These are phyloP conservation scores for Leucocoprinus birnbaumii DNA, from an alignment of 768 basidiomycete genomes.

Conservation along the genomic window DNA sequence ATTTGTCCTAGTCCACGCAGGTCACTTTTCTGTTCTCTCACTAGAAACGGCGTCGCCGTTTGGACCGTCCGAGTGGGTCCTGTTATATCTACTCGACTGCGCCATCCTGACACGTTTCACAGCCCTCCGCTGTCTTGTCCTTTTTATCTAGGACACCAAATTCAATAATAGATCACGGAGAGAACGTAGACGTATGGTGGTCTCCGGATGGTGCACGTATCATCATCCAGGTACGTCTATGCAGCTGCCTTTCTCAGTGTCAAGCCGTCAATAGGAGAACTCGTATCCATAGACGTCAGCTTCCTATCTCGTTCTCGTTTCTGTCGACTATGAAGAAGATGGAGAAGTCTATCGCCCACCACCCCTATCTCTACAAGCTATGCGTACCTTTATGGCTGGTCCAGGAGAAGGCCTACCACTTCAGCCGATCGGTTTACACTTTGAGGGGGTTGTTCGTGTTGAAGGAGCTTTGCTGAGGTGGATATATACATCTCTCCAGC, in stretches of 20 bases:
- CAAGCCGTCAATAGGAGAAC: background rate
- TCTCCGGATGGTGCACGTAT: constrained; percentile 78
- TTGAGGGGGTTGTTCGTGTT: constrained; percentile 80
- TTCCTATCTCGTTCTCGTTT: constrained; percentile 76
- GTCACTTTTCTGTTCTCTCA: constrained; percentile 75
- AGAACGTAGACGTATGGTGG: constrained; percentile 75
- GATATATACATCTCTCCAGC: constrained; percentile 5
- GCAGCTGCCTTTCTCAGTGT: constrained; percentile 1
- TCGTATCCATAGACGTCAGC: constrained; percentile 60
- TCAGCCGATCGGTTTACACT: constrained; percentile 62
- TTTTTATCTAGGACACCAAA: constrained; percentile 72
- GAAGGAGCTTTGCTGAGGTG: constrained; percentile 76
- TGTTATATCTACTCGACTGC: constrained; percentile 3
- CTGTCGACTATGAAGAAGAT: constrained; percentile 55
- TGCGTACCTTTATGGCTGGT: constrained; percentile 71
- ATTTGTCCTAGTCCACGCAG: constrained; percentile 67
- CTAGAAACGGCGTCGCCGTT: constrained; percentile 66
- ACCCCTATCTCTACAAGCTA: constrained; percentile 49
- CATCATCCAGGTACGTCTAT: constrained; percentile 65
- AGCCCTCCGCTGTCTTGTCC: constrained; percentile 75
- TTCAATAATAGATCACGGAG: constrained; percentile 82
- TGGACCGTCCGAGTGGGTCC: constrained; percentile 73
- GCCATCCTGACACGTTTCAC: constrained; percentile 11
- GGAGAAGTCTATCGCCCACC: constrained; percentile 54
- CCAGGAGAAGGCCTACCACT: constrained; percentile 77